Evolutionary conservation across 2,329 filamentous ascomycete species (phyloP).

Genomic region (Claviceps arundinis): DNA sequence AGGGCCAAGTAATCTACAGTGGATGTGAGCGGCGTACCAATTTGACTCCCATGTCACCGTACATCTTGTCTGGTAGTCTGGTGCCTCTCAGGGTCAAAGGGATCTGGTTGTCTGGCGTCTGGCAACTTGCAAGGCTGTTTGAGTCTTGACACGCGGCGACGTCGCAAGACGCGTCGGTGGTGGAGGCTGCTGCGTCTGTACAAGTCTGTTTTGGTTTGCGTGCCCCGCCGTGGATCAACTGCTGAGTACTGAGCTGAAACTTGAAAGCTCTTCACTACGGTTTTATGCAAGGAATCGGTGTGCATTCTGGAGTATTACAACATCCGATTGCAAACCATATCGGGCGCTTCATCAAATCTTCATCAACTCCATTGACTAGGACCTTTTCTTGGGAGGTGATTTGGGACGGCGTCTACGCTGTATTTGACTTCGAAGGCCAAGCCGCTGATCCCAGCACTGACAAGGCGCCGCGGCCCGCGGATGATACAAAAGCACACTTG

Average conservation of each 20-base stretch:
- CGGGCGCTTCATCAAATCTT: too few species aligned
- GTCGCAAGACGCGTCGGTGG: background rate
- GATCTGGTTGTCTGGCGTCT: too few species aligned
- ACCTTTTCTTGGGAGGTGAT: too few species aligned
- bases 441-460: background rate
- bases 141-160: background rate
- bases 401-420: background rate
- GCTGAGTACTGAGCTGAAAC: background rate
- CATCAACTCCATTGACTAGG: too few species aligned
- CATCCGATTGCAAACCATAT: too few species aligned
- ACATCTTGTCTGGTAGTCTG: constrained; percentile 41
- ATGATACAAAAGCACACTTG: background rate
- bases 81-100: too few species aligned
- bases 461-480: background rate
- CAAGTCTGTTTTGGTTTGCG: background rate
- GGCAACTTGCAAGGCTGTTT: background rate
- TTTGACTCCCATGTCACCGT: constrained; percentile 78
- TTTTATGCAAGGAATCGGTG: too few species aligned
- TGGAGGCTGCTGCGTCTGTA: background rate
- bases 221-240: background rate
- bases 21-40: constrained; percentile 41
- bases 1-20: background rate
- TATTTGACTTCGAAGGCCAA: background rate
- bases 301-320: too few species aligned
- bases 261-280: too few species aligned